These are phyloP conservation scores for Peterozyma toletana DNA, from an alignment of 805 yeast species.

Conservation along the genomic window DNA sequence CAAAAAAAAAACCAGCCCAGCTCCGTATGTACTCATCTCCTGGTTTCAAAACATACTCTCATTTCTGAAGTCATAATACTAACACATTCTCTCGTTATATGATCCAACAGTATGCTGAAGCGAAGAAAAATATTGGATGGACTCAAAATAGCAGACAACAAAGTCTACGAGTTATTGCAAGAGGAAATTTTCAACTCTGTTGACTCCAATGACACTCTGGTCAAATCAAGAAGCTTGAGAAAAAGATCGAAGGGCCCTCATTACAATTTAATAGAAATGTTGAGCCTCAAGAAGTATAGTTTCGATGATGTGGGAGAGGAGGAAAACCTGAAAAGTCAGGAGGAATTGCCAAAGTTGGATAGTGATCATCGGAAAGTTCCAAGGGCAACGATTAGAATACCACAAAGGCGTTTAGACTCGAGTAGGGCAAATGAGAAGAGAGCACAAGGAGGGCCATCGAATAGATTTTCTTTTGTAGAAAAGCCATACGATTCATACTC, in stretches of 20 bases:
- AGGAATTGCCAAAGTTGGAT: neutral
- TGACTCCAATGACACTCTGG: constrained; percentile 9
- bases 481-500: constrained; percentile 7
- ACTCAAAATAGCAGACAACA: constrained; percentile 30
- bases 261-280: constrained; percentile 10
- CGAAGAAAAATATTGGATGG: constrained; percentile 17
- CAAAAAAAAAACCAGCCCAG: too few species aligned
- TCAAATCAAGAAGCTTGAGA: constrained; percentile 10
- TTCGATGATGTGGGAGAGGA: neutral
- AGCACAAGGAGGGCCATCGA: too few species aligned
- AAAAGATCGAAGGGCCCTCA: constrained; percentile 11
- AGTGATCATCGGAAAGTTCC: too few species aligned
- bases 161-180: constrained; percentile 25
- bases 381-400: too few species aligned
- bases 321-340: too few species aligned
- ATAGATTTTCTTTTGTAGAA: constrained; percentile 6
- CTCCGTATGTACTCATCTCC: too few species aligned
- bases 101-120: neutral
- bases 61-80: too few species aligned
- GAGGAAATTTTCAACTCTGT: constrained; percentile 18
- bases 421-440: too few species aligned
- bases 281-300: neutral
- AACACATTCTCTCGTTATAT: too few species aligned
- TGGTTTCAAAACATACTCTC: too few species aligned
- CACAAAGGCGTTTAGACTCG: too few species aligned